Evolutionary conservation across 768 basidiomycete genomes (phyloP).

Genomic region (Termitomyces heimii): DNA sequence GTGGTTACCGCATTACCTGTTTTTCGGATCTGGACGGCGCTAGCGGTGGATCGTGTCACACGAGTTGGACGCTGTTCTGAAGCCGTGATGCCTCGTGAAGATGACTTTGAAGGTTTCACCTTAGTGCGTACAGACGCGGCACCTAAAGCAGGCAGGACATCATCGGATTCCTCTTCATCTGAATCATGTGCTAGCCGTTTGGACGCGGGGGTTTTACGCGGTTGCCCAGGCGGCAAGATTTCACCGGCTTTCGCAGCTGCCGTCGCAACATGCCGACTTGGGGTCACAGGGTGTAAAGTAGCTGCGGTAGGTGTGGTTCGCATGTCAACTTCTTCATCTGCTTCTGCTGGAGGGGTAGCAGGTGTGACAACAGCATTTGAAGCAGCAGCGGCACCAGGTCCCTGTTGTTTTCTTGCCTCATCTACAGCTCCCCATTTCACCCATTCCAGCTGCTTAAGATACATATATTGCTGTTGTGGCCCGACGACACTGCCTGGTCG

Average conservation of each 20-base stretch:
- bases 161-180: conserved; percentile 59
- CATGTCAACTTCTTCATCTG: conserved; percentile 55
- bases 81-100: conserved; percentile 44
- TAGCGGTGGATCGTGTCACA: conserved; percentile 67
- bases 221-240: conserved; percentile 77
- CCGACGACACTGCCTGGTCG: conserved; percentile 92
- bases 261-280: conserved; percentile 66
- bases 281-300: conserved; percentile 66
- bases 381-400: conserved; percentile 25
- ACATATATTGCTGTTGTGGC: conserved; percentile 92
- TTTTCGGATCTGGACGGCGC: conserved; percentile 47
- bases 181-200: conserved; percentile 68
- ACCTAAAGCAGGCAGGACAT: conserved; percentile 60
- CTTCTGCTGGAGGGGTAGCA: conserved; percentile 76
- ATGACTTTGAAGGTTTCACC: conserved; percentile 31
- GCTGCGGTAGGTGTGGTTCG: conserved; percentile 34
- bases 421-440: conserved; percentile 88
- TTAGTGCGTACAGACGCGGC: conserved; percentile 37
- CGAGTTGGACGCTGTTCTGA: conserved; percentile 73
- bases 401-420: conserved; percentile 54
- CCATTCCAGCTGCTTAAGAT: conserved; percentile 93
- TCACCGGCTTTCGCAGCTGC: conserved; percentile 66
- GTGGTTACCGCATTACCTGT: conserved; percentile 33
- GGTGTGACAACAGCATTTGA: conserved; percentile 55
- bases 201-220: conserved; percentile 79